A percentile compares a stretch with the other conserved stretches of the same genome.
These are phyloP conservation scores for Phoma sp. DNA, from an alignment of 2,329 filamentous ascomycete species.

Conservation along the genomic window DNA sequence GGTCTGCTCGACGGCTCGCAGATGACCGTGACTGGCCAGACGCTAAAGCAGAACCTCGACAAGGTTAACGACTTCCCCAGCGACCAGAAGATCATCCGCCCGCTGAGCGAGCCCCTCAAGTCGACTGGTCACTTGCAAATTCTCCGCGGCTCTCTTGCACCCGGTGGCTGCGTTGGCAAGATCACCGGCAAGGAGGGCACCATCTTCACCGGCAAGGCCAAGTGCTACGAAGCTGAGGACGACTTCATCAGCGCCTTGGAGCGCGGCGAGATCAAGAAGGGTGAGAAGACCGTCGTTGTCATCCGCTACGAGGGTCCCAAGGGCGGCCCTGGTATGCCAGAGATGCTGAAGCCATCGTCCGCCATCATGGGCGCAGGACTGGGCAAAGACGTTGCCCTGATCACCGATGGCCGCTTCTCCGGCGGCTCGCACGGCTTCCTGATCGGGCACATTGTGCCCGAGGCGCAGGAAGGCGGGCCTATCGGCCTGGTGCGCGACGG, in stretches of 20 bases:
- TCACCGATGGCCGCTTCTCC: slow-evolving; percentile 78
- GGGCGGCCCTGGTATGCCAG: slow-evolving; percentile 76
- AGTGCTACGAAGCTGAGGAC: slow-evolving; percentile 73
- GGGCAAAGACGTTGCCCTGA: slow-evolving; percentile 74
- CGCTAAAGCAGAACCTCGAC: slow-evolving; percentile 57
- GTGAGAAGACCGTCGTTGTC: slow-evolving; percentile 77
- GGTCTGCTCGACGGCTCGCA: slow-evolving; percentile 56
- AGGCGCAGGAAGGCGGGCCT: slow-evolving; percentile 84
- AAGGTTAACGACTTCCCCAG: slow-evolving; percentile 68
- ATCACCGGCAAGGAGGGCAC: slow-evolving; percentile 46
- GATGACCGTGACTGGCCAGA: slow-evolving; percentile 60
- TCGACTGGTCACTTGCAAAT: slow-evolving; percentile 75
- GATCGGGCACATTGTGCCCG: slow-evolving; percentile 86
- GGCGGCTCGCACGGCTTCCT: slow-evolving; percentile 86
- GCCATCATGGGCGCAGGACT: slow-evolving; percentile 77
- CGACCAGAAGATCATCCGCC: slow-evolving; percentile 74
- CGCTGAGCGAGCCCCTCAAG: slow-evolving; percentile 73
- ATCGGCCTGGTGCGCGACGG: slow-evolving; percentile 84
- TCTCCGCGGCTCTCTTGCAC: slow-evolving; percentile 71
- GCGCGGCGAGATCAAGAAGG: slow-evolving; percentile 72
- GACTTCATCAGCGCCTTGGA: slow-evolving; percentile 72
- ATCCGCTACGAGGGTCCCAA: slow-evolving; percentile 78
- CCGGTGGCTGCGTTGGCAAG: slow-evolving; percentile 60
- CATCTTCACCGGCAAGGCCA: slow-evolving; percentile 71
- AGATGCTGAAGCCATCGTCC: slow-evolving; percentile 75